A percentile compares a stretch with the other conserved stretches of the same genome.
These are phyloP conservation scores for Penicillium sp. DNA, from an alignment of 2,329 filamentous ascomycete genomes.

Conservation along the genomic window DNA sequence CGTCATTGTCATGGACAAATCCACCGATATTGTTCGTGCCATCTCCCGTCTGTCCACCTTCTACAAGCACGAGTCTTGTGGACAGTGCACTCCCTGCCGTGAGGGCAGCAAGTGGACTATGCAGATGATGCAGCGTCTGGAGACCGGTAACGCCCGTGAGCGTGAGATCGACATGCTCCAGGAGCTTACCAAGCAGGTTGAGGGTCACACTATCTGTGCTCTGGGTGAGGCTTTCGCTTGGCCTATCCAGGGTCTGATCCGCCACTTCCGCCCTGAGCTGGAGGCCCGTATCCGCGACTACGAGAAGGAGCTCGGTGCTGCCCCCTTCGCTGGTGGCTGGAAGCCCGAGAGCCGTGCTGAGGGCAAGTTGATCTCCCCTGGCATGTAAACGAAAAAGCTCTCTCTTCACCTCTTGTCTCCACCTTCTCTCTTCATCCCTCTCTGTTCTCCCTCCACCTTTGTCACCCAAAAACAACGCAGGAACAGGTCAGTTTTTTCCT, in stretches of 20 bases:
- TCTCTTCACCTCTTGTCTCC: conserved; percentile 30
- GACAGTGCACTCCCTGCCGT: conserved; percentile 98
- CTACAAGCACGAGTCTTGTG: conserved; percentile 97
- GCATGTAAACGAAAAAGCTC: conserved; percentile 64
- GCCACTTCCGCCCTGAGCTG: conserved; percentile 95
- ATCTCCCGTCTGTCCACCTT: conserved; percentile 93
- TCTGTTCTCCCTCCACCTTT: conserved; percentile 7
- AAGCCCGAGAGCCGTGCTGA: conserved; percentile 70
- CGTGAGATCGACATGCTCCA: conserved; percentile 99
- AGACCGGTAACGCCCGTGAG: conserved; percentile 82
- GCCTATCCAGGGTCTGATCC: conserved; percentile 96
- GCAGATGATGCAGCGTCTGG: conserved; percentile 97
- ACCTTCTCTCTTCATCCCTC: not conserved
- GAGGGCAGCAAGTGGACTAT: conserved; percentile 99
- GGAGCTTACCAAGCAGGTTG: conserved; percentile 98
- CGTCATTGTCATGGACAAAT: conserved; percentile 99
- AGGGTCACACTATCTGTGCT: conserved; percentile 98
- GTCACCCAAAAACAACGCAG: conserved; percentile 19
- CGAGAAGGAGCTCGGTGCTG: conserved; percentile 69
- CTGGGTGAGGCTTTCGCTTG: conserved; percentile 97
- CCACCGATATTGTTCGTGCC: conserved; percentile 89
- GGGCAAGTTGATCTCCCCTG: conserved; percentile 83
- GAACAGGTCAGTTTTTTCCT: conserved; percentile 14
- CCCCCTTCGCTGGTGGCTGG: conserved; percentile 86
- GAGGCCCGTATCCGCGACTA: conserved; percentile 87